Evolutionary conservation across 2,329 filamentous ascomycete species (phyloP).

Genomic region (Elsinoe arachidis): DNA sequence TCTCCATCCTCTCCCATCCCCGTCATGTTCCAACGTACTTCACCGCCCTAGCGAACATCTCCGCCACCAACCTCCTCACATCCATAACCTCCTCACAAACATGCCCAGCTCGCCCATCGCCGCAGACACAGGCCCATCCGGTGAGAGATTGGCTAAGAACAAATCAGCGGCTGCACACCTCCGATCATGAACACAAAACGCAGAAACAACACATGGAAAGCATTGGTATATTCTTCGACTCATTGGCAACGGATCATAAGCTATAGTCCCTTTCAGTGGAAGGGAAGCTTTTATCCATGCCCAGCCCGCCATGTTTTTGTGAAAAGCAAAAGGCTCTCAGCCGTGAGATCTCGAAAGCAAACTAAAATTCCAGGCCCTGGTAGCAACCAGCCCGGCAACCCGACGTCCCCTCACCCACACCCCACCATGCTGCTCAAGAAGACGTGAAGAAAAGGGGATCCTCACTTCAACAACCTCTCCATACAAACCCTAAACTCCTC

Average conservation of each 20-base stretch:
- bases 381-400: not conserved
- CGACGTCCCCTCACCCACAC: no score
- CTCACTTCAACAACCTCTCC: constrained; percentile 27
- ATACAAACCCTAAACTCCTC: constrained; percentile 23
- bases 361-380: no score
- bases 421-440: constrained; percentile 3
- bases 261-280: not conserved
- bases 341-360: no score
- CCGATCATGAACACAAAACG: not conserved
- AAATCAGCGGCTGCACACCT: not conserved
- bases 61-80: not conserved
- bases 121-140: constrained; percentile 7
- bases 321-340: no score
- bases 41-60: not conserved
- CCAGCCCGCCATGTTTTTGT: not conserved
- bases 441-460: not conserved
- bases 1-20: no score
- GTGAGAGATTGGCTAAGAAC: not conserved
- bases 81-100: not conserved
- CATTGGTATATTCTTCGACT: not conserved
- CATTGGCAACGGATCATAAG: not conserved
- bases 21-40: not conserved
- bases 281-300: not conserved
- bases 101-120: not conserved
- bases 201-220: not conserved